Base-by-base conservation (phyloP, 805 yeast species). In the Lachancea nothofagi region DNA sequence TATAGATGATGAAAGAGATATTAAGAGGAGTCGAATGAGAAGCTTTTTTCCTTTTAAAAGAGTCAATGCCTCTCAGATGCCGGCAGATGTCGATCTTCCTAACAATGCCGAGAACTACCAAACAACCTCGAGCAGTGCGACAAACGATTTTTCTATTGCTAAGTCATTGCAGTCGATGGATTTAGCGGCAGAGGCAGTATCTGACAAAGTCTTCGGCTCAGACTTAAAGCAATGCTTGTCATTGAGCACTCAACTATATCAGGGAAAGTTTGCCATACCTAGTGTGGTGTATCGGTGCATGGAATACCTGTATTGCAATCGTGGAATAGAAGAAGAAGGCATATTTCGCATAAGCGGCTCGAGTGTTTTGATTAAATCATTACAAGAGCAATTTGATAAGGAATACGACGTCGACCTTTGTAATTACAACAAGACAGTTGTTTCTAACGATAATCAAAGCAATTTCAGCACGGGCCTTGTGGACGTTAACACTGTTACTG, bases 301-400 rank as follows among this genome's bases (percentile, higher is more conserved):
- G 24, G 82, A 77, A 41, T 84, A 72, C 48, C 67, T 90, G 36
- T 70, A 72, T 36, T 71, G 68, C 27, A 73, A 79, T 19, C 77
- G 80, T 17, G 95, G 95, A 0, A 67, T 80, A n/a, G 74, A 74
- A 45, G 93, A 86, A 59, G 95, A 88, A 54, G 98, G 98, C 8
- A 75, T 90, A 2, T 93, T 93, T 66, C 71, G 98, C 45, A 66
- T 88, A 42, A 85, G 89, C 61, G 97, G 97, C 3, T 85, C 95
- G 26, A 83, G 88, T 41, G 73, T 87, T 1, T 71, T 81, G 38
- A 86, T 85, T 28, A 76, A 80, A 47, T 74, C 69, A 29, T 69
- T 85, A 43, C 84, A 80, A 51, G 84, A 76, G 33, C 69, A 65
- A 33, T 90, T 83, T 65, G 85, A 88, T 55, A 67, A 58, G 9